phyloP scores from a whole-genome alignment of 495 filamentous ascomycete genomes.

The Annulohypoxylon moriforme region DNA sequence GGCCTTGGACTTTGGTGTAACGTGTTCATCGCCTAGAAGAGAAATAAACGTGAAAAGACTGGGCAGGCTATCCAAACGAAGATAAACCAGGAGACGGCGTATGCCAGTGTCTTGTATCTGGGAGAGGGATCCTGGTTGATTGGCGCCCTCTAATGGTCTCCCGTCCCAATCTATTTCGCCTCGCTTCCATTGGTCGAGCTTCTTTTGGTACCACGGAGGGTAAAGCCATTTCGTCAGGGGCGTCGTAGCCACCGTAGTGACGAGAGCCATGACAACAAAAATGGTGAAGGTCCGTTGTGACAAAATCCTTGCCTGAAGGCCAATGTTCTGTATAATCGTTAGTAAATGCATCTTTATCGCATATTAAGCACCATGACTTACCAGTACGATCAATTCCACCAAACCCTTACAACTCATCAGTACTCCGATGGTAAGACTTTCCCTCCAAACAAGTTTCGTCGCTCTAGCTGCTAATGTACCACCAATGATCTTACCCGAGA shows the following conservation, averaged over 20 bases:
- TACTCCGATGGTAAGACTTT: slow-evolving; percentile 89
- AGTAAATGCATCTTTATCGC: slow-evolving; percentile 27
- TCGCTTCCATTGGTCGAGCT: slow-evolving; percentile 87
- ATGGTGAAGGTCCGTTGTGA: slow-evolving; percentile 92
- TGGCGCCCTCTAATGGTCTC: slow-evolving; percentile 61
- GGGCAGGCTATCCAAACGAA: slow-evolving; percentile 91
- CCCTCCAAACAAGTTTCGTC: slow-evolving; percentile 89
- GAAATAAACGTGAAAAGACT: slow-evolving; percentile 86
- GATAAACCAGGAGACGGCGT: slow-evolving; percentile 64
- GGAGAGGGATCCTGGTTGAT: slow-evolving; percentile 54
- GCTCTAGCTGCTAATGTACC: slow-evolving; percentile 82
- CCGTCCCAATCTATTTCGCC: slow-evolving; percentile 97
- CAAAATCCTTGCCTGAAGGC: slow-evolving; percentile 89
- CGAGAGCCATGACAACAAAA: slow-evolving; percentile 96
- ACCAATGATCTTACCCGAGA: slow-evolving; percentile 85
- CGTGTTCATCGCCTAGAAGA: slow-evolving; percentile 71
- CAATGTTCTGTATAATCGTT: slow-evolving; percentile 78
- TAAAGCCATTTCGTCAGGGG: slow-evolving; percentile 83
- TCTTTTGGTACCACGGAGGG: slow-evolving; percentile 90
- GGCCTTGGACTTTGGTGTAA: slow-evolving; percentile 1
- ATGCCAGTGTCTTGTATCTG: slow-evolving; percentile 60
- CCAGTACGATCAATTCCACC: slow-evolving; percentile 93
- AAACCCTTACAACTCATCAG: slow-evolving; percentile 99
- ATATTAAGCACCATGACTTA: slow-evolving; percentile 57
- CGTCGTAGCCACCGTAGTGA: slow-evolving; percentile 92